Percentiles rank a stretch among this genome's conserved stretches.
Evolutionary conservation across 129 eudicot genomes (phyloP).

Genomic region (Mikania micrantha): DNA sequence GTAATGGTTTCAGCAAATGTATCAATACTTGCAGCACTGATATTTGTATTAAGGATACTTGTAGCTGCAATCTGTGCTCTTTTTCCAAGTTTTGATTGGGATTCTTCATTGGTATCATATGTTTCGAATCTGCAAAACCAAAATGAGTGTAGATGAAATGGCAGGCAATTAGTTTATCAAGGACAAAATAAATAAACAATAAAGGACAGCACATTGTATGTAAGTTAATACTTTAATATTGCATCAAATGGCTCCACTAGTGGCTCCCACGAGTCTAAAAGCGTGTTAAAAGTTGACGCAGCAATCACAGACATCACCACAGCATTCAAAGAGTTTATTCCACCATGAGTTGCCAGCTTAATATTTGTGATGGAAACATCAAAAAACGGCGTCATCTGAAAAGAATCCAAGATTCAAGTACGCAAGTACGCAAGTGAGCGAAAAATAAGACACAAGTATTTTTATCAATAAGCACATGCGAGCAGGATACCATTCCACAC

Average conservation of each 20-base stretch:
- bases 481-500: constrained; percentile 77
- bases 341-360: constrained; percentile 96
- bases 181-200: neutral
- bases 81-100: constrained; percentile 51
- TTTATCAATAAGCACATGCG: neutral
- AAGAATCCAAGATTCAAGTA: constrained; percentile 8
- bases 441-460: neutral
- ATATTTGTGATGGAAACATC: constrained; percentile 80
- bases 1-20: constrained; percentile 53
- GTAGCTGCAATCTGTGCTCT: constrained; percentile 85
- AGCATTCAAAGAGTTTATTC: constrained; percentile 76
- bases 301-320: constrained; percentile 77
- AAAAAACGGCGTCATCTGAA: constrained; percentile 93
- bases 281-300: constrained; percentile 88
- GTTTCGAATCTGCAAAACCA: constrained; percentile 70
- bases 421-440: constrained; percentile 2
- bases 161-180: neutral
- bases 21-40: constrained; percentile 86
- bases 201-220: neutral
- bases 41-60: constrained; percentile 66
- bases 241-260: constrained; percentile 97
- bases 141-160: constrained; percentile 10
- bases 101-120: constrained; percentile 47
- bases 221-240: constrained; percentile 67
- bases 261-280: constrained; percentile 97